A percentile compares a stretch with the other conserved stretches of the same genome.
These are phyloP conservation scores for Castanea crenata DNA, from an alignment of 306 rosid genomes.

Conservation along the genomic window DNA sequence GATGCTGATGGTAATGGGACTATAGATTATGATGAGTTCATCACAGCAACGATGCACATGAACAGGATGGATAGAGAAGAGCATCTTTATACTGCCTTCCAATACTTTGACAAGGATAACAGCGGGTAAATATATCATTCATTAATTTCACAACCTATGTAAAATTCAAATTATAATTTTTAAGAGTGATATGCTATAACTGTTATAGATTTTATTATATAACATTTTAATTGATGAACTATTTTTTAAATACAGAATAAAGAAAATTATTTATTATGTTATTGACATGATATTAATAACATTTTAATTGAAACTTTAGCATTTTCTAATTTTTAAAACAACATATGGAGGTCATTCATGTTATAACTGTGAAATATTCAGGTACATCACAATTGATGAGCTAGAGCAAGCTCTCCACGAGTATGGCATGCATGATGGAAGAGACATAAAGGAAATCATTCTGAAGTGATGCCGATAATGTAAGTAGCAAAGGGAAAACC, in stretches of 20 bases:
- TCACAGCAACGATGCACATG: conserved; percentile 95
- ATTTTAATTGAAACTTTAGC: no score
- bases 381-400: conserved; percentile 84
- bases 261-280: no score
- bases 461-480: conserved; percentile 87
- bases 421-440: conserved; percentile 82
- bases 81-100: conserved; percentile 96
- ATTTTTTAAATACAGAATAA: no score
- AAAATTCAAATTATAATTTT: neutral
- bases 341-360: neutral
- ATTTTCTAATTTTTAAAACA: no score
- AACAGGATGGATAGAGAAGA: conserved; percentile 94
- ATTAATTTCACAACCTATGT: neutral
- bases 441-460: conserved; percentile 79
- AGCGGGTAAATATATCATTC: conserved; percentile 69
- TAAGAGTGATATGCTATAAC: neutral
- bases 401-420: conserved; percentile 89
- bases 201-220: no score
- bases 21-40: conserved; percentile 95
- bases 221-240: no score
- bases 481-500: conserved; percentile 23
- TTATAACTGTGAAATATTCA: conserved; percentile 18
- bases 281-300: no score
- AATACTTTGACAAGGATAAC: conserved; percentile 82
- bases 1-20: conserved; percentile 98